Base-by-base conservation (phyloP, 2,329 filamentous ascomycete species). In the Colletotrichum echinochloae region DNA sequence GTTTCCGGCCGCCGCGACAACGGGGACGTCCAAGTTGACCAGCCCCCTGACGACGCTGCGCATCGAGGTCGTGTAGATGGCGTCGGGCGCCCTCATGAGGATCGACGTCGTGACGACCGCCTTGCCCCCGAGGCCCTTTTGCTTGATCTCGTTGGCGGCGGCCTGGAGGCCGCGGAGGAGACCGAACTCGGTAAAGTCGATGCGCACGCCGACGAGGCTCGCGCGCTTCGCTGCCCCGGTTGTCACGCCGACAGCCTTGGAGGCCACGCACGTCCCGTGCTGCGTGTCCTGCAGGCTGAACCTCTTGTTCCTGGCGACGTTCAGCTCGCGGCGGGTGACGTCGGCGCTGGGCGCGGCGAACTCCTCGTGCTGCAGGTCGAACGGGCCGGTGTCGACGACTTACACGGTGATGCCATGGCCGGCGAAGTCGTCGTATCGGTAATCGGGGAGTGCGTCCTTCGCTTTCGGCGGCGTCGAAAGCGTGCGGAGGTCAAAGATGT, bases 331-430 rank as follows among this genome's bases (percentile, higher is more conserved):
- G 28, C 61, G 61, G 20, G 61, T 56, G 37, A 56, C 12, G 7
- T 26, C 35, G n/a, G 16, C 6, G 51, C 37, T 26, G 12, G 37
- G 26, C 16, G 49, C 18, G 16, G 9, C 18, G 35, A 64, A 55
- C 30, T 64, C 60, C 12, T n/a, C 39, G 26, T 64, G 51, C 6
- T 37, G 20, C 51, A 64, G 46, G 51, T 33, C 61, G 4, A 64
- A 64, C 5, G 61, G 37, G 39, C 51, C 61, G 18, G 39, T 48
- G 16, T 64, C 61, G 11, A 64, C 14, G 3, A 64, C 51, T 23
- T 64, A 64, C 3, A 64, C n/a, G n/a, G 61, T 64, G 11, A 64
- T 56, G 8, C 61, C 61, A 5, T 56, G 26, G 39, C 61, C 61
- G 9, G 61, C 61, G 3, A 56, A n/a, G 1, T 64, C 61, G 2